Evolutionary conservation across 2,329 filamentous ascomycete genomes (phyloP).

Genomic region (Venturia asperata): DNA sequence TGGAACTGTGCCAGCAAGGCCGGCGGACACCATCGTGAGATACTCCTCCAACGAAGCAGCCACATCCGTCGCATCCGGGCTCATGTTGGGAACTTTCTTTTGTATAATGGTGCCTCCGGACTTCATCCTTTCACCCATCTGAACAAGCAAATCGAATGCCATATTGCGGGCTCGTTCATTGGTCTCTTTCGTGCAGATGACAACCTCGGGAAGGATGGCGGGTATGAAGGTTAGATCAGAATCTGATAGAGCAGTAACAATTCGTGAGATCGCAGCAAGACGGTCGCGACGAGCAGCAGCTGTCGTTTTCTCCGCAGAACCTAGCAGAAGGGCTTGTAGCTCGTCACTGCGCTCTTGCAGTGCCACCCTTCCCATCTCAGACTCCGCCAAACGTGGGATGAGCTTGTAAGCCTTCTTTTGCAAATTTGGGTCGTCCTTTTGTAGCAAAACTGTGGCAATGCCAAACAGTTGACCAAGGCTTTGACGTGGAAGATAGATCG

Average conservation of each 20-base stretch:
- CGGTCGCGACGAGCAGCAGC: constrained; percentile 81
- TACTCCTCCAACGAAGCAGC: constrained; percentile 85
- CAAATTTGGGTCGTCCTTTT: constrained; percentile 78
- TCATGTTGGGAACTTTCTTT: constrained; percentile 80
- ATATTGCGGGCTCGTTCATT: constrained; percentile 88
- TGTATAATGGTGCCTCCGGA: constrained; percentile 72
- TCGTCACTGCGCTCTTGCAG: constrained; percentile 68
- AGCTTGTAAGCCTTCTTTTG: constrained; percentile 99
- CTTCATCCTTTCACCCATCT: constrained; percentile 78
- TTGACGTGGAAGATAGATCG: constrained; percentile 80
- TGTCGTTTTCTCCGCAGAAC: constrained; percentile 75
- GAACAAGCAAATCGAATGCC: constrained; percentile 83
- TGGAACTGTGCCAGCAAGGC: constrained; percentile 82
- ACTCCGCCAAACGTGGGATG: constrained; percentile 81
- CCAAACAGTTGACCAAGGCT: constrained; percentile 81
- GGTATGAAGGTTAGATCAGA: constrained; percentile 88
- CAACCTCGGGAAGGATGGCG: constrained; percentile 82
- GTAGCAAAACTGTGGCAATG: constrained; percentile 76
- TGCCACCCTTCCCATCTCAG: constrained; percentile 67
- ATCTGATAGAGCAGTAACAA: constrained; percentile 71
- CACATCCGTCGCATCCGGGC: constrained; percentile 66
- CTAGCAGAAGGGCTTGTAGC: constrained; percentile 72
- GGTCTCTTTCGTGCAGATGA: constrained; percentile 94
- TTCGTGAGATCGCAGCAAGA: constrained; percentile 70
- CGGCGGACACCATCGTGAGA: constrained; percentile 96